phyloP scores from a whole-genome alignment of 2,329 filamentous ascomycete genomes.

The Aureobasidium zeae region DNA sequence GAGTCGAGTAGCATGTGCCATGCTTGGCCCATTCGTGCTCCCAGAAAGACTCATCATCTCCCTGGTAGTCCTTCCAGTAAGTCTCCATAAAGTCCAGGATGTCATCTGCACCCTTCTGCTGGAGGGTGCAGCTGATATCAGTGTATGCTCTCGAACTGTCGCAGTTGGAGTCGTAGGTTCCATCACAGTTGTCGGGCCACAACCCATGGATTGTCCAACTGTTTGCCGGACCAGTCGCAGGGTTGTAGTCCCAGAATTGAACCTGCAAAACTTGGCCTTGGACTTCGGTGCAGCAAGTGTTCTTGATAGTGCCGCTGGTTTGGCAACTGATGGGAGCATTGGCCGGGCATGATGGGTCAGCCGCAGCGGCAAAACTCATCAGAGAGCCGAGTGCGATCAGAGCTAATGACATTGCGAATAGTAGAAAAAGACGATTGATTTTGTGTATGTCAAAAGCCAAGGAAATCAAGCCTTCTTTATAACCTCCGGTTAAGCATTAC shows the following conservation, averaged over 20 bases:
- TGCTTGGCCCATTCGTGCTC: slow-evolving; percentile 23
- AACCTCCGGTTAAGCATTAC: neutral
- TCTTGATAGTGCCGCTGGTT: slow-evolving; percentile 31
- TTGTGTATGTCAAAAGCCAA: neutral
- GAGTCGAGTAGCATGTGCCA: slow-evolving; percentile 23
- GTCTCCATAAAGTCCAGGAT: slow-evolving; percentile 20
- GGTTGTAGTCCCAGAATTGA: slow-evolving; percentile 24
- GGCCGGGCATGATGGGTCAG: neutral
- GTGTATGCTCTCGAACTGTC: slow-evolving; percentile 19
- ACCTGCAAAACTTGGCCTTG: slow-evolving; percentile 38
- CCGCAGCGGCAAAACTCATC: neutral
- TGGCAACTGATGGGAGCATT: slow-evolving; percentile 15
- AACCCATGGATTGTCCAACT: slow-evolving; percentile 23
- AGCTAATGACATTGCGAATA: slow-evolving; percentile 1
- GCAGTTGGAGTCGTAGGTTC: slow-evolving; percentile 19
- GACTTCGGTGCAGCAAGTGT: slow-evolving; percentile 63
- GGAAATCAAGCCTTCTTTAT: slow-evolving; percentile 11
- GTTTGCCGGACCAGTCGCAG: slow-evolving; percentile 20
- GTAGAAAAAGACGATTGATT: neutral
- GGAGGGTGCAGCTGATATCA: slow-evolving; percentile 21
- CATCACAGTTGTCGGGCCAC: slow-evolving; percentile 23
- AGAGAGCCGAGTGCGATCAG: neutral
- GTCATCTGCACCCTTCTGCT: slow-evolving; percentile 18
- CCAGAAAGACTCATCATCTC: slow-evolving; percentile 21
- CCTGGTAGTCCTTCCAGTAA: slow-evolving; percentile 23